Base-by-base conservation (phyloP, 306 rosid genomes). In the Argentina anserina region DNA sequence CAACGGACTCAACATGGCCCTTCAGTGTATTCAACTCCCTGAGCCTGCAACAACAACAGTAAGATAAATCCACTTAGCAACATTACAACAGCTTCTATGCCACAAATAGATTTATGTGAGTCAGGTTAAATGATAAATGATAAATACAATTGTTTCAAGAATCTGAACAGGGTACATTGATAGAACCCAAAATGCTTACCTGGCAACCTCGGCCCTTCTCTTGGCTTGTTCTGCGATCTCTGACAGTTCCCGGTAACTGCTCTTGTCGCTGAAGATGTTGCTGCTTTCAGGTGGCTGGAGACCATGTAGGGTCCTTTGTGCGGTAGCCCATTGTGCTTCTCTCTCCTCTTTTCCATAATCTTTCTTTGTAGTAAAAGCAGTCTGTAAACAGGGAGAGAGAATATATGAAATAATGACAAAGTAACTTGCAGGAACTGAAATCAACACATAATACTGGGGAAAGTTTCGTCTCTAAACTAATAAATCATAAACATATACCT, bases 141-240 rank as follows among this genome's bases (percentile, higher is more conserved):
- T 6, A 7, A 14, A 7, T 4, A 45, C n/a, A n/a, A 9, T 49
- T 20, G 25, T 25, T n/a, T 49, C 25, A 52, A 52, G 58, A 8
- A 28, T n/a, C 29, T 0, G 59, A 52, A 31, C 26, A 52, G 41
- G 26, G 2, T 9, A n/a, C 61, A 25, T 4, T 25, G 23, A 15
- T 11, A 55, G 18, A 10, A 55, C 33, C 18, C 61, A 55, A 25
- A 55, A 55, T 58, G 75, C 83, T 86, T 81, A 90, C 99, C 99
- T 88, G 72, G 97, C 97, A 76, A 95, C 97, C 79, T 95, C 99
- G 58, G 99, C 99, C 15, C 99, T 96, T 63, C 96, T 79, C 80
- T 88, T 88, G 59, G 99, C 99, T 86, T 91, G 99, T 80, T 95
- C 99, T 6, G 99, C 99, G 37, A 95, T 95, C 87, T 95, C 99